Evolutionary conservation across 164 flowering plant genomes (phyloP).

Genomic region (Macadamia tetraphylla): DNA sequence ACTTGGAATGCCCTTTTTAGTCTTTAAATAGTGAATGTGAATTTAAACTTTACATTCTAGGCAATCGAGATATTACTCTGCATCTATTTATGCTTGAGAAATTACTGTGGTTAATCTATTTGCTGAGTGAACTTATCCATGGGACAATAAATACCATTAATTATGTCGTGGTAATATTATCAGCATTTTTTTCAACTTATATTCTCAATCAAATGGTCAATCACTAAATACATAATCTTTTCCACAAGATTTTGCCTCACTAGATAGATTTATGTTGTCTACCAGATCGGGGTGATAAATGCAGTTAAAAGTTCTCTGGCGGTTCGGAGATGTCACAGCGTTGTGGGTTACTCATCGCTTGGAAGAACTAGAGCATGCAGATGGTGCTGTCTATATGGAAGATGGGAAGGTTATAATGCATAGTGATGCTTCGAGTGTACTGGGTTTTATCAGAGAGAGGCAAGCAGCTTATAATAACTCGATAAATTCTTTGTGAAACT

Average conservation of each 20-base stretch:
- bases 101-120: too few species aligned
- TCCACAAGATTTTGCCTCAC: neutral
- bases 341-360: constrained; percentile 93
- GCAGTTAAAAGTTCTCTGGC: constrained; percentile 65
- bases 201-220: too few species aligned
- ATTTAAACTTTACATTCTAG: too few species aligned
- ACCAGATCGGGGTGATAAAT: constrained; percentile 71
- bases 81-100: neutral
- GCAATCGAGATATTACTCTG: neutral
- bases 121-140: too few species aligned
- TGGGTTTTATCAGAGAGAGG: constrained; percentile 37
- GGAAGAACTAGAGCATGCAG: constrained; percentile 89
- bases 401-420: constrained; percentile 61
- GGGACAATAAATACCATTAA: too few species aligned
- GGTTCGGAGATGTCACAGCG: constrained; percentile 65
- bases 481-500: constrained; percentile 21
- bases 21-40: too few species aligned
- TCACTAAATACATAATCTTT: neutral
- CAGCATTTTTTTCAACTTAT: too few species aligned
- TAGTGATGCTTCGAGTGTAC: constrained; percentile 41
- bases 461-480: constrained; percentile 47
- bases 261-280: constrained; percentile 4
- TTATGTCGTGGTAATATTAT: too few species aligned
- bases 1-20: too few species aligned
- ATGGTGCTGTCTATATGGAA: constrained; percentile 96